Base-by-base conservation (phyloP, 2,329 filamentous ascomycete genomes). In the Epichloe sp. region DNA sequence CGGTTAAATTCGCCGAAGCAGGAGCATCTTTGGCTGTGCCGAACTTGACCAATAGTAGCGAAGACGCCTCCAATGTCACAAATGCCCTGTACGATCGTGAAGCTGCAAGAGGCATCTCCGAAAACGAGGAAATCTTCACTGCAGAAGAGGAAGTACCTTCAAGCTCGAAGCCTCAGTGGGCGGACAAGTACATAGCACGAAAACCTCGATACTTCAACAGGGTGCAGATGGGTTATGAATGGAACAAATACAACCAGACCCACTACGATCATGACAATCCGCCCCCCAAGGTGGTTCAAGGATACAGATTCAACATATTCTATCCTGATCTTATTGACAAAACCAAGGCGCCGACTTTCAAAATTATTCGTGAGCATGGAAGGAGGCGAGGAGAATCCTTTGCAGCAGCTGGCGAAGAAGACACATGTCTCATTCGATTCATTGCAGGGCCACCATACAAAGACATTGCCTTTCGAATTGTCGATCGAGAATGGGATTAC, bases 231-330 rank as follows among this genome's bases (percentile, higher is more conserved):
- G 93, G 93, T 49, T 98, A 97, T 67, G 93, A 98, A 68, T 98
- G 93, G 93, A 98, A 98, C 75, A 98, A 98, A 69, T 98, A 98
- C 77, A 98, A 98, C 63, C 93, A 98, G 70, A 98, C 93, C 12
- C 93, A 98, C 69, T 98, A 98, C 71, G 93, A 97, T 66, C 88
- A 96, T 66, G 91, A 97, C 64, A 96, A 97, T 62, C 93, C 93
- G 2, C 93, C 93, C 93, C 93, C 93, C 26, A 96, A 95, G 70
- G 91, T 98, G 6, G 93, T 98, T 11, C 93, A 98, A 66, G 93
- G 93, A 52, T 98, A 98, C 76, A 96, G 95, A 67, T 98, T 98
- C 77, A 97, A 98, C 71, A 91, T 98, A 48, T 98, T 98, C 70
- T 98, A 98, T 63, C 93, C 93, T 0, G 93, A 98, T 60, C 80